These are phyloP conservation scores for Wickerhamiella brachini DNA, from an alignment of 805 yeast genomes.

Conservation along the genomic window DNA sequence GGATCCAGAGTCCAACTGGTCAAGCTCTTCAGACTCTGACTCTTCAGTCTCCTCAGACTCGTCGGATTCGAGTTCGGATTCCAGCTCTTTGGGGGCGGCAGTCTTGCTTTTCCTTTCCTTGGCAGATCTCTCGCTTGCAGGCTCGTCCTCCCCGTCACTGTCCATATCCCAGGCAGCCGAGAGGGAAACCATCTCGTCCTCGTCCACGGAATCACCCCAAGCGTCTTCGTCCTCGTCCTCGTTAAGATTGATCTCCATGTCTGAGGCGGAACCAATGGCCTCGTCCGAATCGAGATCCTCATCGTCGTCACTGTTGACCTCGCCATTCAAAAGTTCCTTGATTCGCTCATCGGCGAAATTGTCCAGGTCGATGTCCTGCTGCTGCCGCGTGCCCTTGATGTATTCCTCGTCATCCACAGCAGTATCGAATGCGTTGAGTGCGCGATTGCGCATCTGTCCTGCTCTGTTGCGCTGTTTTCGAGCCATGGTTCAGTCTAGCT, in stretches of 20 bases:
- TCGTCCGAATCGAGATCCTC: slow-evolving; percentile 68
- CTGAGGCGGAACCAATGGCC: slow-evolving; percentile 69
- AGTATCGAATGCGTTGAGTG: slow-evolving; percentile 38
- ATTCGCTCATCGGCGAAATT: slow-evolving; percentile 23
- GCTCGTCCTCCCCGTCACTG: slow-evolving; percentile 30
- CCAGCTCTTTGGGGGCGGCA: background rate
- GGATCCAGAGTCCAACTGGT: slow-evolving; percentile 15
- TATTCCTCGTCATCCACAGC: slow-evolving; percentile 30
- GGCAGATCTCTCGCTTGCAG: background rate
- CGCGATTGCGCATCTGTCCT: slow-evolving; percentile 23
- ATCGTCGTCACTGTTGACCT: slow-evolving; percentile 25
- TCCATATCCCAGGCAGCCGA: slow-evolving; percentile 88
- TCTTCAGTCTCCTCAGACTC: slow-evolving; percentile 9
- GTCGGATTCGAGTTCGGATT: slow-evolving; percentile 11
- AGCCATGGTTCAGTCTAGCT: background rate
- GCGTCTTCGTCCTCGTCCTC: slow-evolving; percentile 36
- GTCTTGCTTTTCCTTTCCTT: background rate
- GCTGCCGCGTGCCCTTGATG: slow-evolving; percentile 18
- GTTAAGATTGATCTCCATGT: slow-evolving; percentile 46
- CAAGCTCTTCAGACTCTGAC: slow-evolving; percentile 10
- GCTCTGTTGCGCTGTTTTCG: slow-evolving; percentile 4
- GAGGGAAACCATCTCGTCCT: slow-evolving; percentile 54
- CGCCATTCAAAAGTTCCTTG: slow-evolving; percentile 18
- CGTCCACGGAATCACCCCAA: slow-evolving; percentile 65
- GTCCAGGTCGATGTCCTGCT: slow-evolving; percentile 24